Evolutionary conservation across 2,329 filamentous ascomycete genomes (phyloP), one percentile per base, ranked within the genome.

Genomic region (Endothia cerciana): DNA sequence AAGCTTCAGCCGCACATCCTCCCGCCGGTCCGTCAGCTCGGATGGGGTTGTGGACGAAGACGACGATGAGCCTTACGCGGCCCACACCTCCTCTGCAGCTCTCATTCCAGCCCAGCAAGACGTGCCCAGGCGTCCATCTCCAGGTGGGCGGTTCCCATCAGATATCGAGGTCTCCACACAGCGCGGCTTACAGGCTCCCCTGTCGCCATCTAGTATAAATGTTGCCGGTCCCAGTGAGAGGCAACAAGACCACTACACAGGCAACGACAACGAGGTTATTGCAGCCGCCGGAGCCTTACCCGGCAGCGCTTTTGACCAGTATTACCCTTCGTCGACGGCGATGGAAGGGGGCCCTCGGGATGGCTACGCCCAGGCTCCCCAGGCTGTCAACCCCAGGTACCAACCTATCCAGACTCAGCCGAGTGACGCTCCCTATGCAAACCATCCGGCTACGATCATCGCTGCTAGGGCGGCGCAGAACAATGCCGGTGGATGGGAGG

Each of bases 121-220:
- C 66, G 76, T 77, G 63, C 82, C 86, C 73, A 85, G 86, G 78
- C 89, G 93, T 78, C 91, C 92, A 76, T 88, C 92, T 85, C 89
- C 93, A 89, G 94, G 94, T 89, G 94, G 94, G 83, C 89, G 94
- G 79, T 99, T 99, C 82, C 94, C 94, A 80, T 96, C 92, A 80
- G 94, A 97, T 83, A 83, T 98, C 73, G 89, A 93, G 82, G 86
- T 97, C 77, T 91, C 93, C 78, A 82, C 85, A 69, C 81, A 87
- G 76, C 89, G 92, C 82, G 89, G 91, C 84, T 89, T 93, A 88
- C 90, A 93, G 80, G 89, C 87, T 75, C 87, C 91, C 75, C 83
- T 89, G 76, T 93, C 91, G 75, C 91, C 91, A 68, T 92, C 91
- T 83, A 96, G 92, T 83, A 88, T 89, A 78, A 92, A 89, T 77